These are phyloP conservation scores for Kuraishia borneana DNA, from an alignment of 805 yeast species.

Conservation along the genomic window DNA sequence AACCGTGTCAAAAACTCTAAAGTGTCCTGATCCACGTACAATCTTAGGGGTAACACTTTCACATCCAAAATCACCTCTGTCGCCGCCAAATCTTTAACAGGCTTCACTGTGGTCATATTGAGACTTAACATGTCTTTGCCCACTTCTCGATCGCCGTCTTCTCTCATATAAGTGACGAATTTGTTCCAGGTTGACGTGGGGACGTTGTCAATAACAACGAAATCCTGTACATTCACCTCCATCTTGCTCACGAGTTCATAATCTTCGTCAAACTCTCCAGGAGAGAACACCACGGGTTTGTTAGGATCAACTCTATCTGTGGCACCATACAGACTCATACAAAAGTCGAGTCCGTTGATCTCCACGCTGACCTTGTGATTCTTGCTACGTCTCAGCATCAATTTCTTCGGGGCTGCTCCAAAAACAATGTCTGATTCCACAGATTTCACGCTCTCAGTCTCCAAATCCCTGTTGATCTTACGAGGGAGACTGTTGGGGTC, in stretches of 20 bases:
- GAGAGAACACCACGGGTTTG: slow-evolving; percentile 12
- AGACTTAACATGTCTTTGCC: slow-evolving; percentile 54
- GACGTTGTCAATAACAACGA: slow-evolving; percentile 65
- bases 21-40: slow-evolving; percentile 91
- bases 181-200: slow-evolving; percentile 89
- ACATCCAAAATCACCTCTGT: slow-evolving; percentile 51
- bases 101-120: slow-evolving; percentile 48
- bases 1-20: slow-evolving; percentile 74
- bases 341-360: slow-evolving; percentile 38
- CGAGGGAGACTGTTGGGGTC: slow-evolving; percentile 35
- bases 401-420: slow-evolving; percentile 25
- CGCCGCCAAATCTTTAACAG: slow-evolving; percentile 51
- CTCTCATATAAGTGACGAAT: slow-evolving; percentile 58
- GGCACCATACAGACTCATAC: slow-evolving; percentile 31
- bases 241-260: slow-evolving; percentile 39
- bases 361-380: slow-evolving; percentile 49
- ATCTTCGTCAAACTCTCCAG: slow-evolving; percentile 16
- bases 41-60: slow-evolving; percentile 57
- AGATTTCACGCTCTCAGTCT: not conserved
- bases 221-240: slow-evolving; percentile 35
- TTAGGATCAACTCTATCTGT: slow-evolving; percentile 18
- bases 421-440: slow-evolving; percentile 13
- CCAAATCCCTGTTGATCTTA: slow-evolving; percentile 39
- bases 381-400: slow-evolving; percentile 56
- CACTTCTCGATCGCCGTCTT: slow-evolving; percentile 58